Conservation (phyloP, 768 basidiomycete genomes). For the Panellus pusillus region DNA sequence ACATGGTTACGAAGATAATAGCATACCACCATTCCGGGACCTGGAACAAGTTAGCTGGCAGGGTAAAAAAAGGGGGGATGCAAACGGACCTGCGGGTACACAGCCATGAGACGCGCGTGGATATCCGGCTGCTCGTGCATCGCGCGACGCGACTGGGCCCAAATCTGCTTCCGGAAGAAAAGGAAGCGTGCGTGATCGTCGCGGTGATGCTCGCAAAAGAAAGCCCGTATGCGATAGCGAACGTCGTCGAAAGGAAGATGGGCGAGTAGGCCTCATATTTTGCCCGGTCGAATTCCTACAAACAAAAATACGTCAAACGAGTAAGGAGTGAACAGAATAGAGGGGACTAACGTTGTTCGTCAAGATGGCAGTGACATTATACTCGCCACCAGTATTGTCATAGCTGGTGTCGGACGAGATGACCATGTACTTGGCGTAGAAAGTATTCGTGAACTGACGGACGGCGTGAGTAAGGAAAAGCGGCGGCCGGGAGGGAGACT, state of each 20-base stretch:
- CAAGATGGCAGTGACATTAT: too few species aligned
- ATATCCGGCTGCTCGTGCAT: constrained; percentile 75
- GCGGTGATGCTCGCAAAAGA: constrained; percentile 76
- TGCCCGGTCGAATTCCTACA: constrained; percentile 63
- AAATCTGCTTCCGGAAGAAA: constrained; percentile 47
- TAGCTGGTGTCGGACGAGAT: not conserved
- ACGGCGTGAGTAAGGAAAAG: constrained; percentile 1
- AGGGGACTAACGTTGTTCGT: too few species aligned
- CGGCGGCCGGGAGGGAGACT: constrained; percentile 37
- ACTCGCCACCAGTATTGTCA: too few species aligned
- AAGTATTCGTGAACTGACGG: constrained; percentile 63
- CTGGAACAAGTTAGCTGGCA: constrained; percentile 36
- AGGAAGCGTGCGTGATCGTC: constrained; percentile 75
- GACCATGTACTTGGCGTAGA: constrained; percentile 35
- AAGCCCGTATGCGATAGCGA: constrained; percentile 68
- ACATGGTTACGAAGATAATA: constrained; percentile 49
- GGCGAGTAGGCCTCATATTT: constrained; percentile 82
- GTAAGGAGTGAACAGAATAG: constrained; percentile 60
- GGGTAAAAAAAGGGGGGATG: too few species aligned
- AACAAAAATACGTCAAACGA: constrained; percentile 61
- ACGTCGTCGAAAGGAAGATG: constrained; percentile 67
- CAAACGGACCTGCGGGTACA: constrained; percentile 42
- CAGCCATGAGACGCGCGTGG: constrained; percentile 80
- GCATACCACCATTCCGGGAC: constrained; percentile 79
- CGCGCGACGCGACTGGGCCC: constrained; percentile 67